Evolutionary conservation across 805 yeast genomes (phyloP), one percentile per base, ranked within the genome.

Genomic region (Barnettozyma salicaria): DNA sequence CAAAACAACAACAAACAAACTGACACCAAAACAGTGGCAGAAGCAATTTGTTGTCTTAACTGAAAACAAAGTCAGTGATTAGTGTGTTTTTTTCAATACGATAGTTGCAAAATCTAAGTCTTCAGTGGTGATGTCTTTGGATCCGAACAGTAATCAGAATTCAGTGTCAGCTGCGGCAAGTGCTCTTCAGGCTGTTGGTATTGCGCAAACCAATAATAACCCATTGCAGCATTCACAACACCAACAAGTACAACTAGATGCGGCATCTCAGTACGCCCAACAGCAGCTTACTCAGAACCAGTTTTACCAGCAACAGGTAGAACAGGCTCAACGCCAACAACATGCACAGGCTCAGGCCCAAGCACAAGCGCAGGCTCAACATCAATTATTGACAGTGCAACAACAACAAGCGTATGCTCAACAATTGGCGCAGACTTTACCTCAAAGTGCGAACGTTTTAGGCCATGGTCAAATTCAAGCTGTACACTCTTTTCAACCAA

Each of bases 111-210:
- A n/a, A n/a, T n/a, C n/a, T n/a, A 17, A 29, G 11, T 18, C 17
- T 20, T 20, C 13, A 13, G 18, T 19, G n/a, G 20, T n/a, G 23
- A 40, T 41, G 41, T 37, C 41, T 20, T 20, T 47, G 39, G 53
- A 53, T 23, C 43, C 25, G 13, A 19, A 32, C 21, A 25, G 23
- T 19, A 48, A 48, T 21, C 43, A 39, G 18, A 42, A 32, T 27
- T 33, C 44, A 7, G 48, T 44, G 28, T 42, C 40, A 27, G 52
- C 45, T 33, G 53, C 54, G 16, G 52, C 50, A 18, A 45, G 32
- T 22, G 57, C 54, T 6, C 42, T 53, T 3, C 58, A 53, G 37
- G 49, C 44, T 6, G 52, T 42, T 6, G 47, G 48, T 30, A 38
- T 45, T 21, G 44, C 48, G 11, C 52, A 43, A 32, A 27, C 42